Base-by-base conservation (phyloP, 495 filamentous ascomycete species). In the Penicillium daleae region DNA sequence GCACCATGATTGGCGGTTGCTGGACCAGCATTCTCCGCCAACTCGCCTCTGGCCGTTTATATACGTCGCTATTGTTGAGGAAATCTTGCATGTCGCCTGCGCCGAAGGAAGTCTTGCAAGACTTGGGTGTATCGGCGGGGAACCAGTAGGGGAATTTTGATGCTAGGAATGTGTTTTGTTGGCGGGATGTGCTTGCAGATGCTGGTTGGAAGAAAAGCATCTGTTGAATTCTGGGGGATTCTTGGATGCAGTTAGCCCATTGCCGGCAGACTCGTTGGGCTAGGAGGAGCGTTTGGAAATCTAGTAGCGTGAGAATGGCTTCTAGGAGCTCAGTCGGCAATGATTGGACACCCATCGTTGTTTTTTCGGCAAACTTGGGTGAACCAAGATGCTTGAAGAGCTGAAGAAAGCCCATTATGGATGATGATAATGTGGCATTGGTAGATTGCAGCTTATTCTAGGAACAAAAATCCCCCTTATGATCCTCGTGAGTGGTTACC, bases 71-170 rank as follows among this genome's bases (percentile, higher is more conserved):
- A 29, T 22, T 35, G 24, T 51, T 39, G 19, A 51, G 57, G 32
- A 59, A 50, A 35, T 59, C 27, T 27, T 59, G 42, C 44, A 59
- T 59, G 15, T 51, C 29, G n/a, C 10, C 32, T 17, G 57, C 57
- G 7, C 44, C 57, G 22, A 50, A 50, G 26, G 57, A 29, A 9
- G 24, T 59, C 22, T 13, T n/a, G 29, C 19, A 49, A 32, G 42
- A 59, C 17, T 29, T 26, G 9, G 29, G 4, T 13, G 49, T 39
- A 59, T 59, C 57, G 42, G 57, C 42, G 21, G 57, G 57, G 32
- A 59, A 59, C 44, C 57, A 59, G 57, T 59, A 51, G 33, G 57
- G 57, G 22, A 50, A 59, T 24, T 51, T 33, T 42, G 40, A 21
- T 24, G 29, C 57, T 37, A 59, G 57, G 6, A 59, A 26, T 21